Base-by-base conservation (phyloP, 225 moss, liverwort and hornwort genomes). In the Lunularia cruciata region DNA sequence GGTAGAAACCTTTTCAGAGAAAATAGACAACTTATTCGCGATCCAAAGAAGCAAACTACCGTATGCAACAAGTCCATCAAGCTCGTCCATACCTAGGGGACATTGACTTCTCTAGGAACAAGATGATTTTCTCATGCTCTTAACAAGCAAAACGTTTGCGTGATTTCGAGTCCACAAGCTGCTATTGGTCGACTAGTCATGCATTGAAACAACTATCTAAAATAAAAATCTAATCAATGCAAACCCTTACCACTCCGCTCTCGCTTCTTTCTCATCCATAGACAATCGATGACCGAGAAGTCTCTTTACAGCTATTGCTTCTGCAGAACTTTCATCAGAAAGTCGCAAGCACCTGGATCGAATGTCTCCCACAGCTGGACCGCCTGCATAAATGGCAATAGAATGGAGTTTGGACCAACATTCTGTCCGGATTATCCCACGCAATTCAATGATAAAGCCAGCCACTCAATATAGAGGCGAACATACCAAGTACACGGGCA, bases 181-280 rank as follows among this genome's bases (percentile, higher is more conserved):
- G n/a, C n/a, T n/a, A n/a, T n/a, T n/a, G n/a, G n/a, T n/a, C n/a
- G n/a, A n/a, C n/a, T n/a, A n/a, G n/a, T n/a, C n/a, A n/a, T n/a
- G n/a, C n/a, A n/a, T n/a, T n/a, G n/a, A n/a, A n/a, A n/a, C n/a
- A n/a, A n/a, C n/a, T n/a, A n/a, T n/a, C n/a, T n/a, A n/a, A n/a
- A n/a, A n/a, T n/a, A n/a, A n/a, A n/a, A n/a, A n/a, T n/a, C n/a
- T n/a, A n/a, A n/a, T n/a, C n/a, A n/a, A n/a, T n/a, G n/a, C n/a
- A n/a, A n/a, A n/a, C n/a, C n/a, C n/a, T n/a, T 89, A 98, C 98
- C 98, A 98, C 79, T 98, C 91, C 55, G 91, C 79, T 83, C 93
- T 98, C 28, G 98, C 93, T 72, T 84, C 86, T 30, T 72, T 47
- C 64, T 98, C 93, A 60, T 83, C 83, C 57, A 85, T 60, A 8